phyloP scores from a whole-genome alignment of 176 grass and related monocot species.

The Panicum miliaceum region DNA sequence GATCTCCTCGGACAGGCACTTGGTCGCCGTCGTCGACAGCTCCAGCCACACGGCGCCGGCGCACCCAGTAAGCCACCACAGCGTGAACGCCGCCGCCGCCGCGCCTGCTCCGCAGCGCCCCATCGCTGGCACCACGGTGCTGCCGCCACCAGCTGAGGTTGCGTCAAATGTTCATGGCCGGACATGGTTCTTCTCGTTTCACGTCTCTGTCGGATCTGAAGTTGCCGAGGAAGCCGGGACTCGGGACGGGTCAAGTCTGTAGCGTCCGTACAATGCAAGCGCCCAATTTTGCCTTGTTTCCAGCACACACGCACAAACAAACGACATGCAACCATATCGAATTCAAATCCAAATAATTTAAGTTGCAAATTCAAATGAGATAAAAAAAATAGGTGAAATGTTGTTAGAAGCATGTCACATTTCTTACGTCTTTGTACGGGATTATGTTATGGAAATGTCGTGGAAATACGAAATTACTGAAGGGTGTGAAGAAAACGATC shows the following conservation, averaged over 20 bases:
- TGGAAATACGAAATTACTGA: too few species aligned
- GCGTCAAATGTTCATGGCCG: neutral
- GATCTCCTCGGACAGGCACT: slow-evolving; percentile 70
- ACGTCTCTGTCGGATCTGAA: slow-evolving; percentile 10
- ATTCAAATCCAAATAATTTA: neutral
- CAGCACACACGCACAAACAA: neutral
- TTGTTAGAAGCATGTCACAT: neutral
- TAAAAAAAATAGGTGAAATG: neutral
- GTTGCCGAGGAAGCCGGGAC: neutral
- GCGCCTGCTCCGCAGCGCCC: neutral
- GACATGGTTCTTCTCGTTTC: neutral
- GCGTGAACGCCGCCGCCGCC: neutral
- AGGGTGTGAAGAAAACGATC: too few species aligned
- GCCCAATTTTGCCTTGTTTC: neutral
- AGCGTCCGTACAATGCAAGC: neutral
- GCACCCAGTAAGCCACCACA: slow-evolving; percentile 8
- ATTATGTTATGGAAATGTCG: too few species aligned
- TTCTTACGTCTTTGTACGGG: neutral
- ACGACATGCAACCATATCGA: neutral
- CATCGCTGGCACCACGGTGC: neutral
- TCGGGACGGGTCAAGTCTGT: neutral
- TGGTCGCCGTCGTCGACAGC: slow-evolving; percentile 36
- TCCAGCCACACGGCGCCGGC: slow-evolving; percentile 60
- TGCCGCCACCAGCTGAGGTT: neutral
- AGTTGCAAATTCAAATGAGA: neutral